Evolutionary conservation across 2,329 filamentous ascomycete genomes (phyloP), one percentile per base, ranked within the genome.

Genomic region (Apiospora arundinis): DNA sequence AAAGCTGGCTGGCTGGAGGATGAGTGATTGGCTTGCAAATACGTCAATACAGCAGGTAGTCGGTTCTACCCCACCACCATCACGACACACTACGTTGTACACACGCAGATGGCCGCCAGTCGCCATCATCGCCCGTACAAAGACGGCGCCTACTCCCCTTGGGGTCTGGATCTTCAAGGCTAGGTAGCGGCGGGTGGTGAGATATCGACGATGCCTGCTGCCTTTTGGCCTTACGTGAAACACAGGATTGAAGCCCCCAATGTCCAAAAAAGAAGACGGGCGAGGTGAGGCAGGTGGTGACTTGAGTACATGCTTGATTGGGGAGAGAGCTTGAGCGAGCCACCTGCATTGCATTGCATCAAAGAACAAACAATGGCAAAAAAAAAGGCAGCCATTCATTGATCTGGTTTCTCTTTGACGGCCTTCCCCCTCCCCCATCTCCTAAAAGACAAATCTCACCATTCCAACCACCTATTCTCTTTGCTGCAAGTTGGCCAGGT

Each of bases 301-400:
- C 56, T 63, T 63, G 32, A 63, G 56, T 63, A 63, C 56, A 37
- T 40, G 9, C 32, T 40, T 63, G 56, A 63, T 40, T 63, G 18
- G 56, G 18, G n/a, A 40, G 56, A n/a, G 56, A 40, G 56, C 28
- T 63, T 40, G 56, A n/a, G 56, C 11, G 56, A 63, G 56, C 56
- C 32, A 63, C 56, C 56, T 23, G 56, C 56, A 63, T 63, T 63
- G 56, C 56, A 63, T 63, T 63, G 56, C 56, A 63, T 63, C 56
- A 63, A 63, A 63, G 56, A 63, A 63, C 56, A 40, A 63, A 63
- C 28, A 63, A 63, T 63, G 18, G 56, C 37, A 40, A 40, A 63
- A 63, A 46, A 21, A 32, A 63, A 21, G 16, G 23, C 49, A 40
- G 52, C 28, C 56, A 40, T 63, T 21, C 56, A 40, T 63, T 11